Conservation (phyloP, 73 alveolate genomes). For the Paramecium bursaria region DNA sequence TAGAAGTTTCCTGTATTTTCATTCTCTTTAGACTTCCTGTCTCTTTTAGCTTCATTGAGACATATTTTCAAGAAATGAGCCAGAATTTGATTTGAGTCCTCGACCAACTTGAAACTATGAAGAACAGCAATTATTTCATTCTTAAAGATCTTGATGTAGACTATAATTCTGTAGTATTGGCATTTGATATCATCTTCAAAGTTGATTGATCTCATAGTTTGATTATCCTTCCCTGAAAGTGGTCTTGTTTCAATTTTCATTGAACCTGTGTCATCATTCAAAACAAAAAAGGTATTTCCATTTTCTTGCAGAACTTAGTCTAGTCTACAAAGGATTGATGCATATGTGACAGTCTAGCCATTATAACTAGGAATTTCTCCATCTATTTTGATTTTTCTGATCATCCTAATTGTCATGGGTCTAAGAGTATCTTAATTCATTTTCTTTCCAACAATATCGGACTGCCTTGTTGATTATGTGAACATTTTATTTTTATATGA, state of each 20-base stretch:
- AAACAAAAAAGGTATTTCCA: too few species aligned
- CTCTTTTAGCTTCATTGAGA: background rate
- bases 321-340: background rate
- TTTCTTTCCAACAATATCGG: too few species aligned
- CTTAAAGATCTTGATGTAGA: too few species aligned
- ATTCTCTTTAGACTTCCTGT: background rate
- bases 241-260: too few species aligned
- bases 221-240: too few species aligned
- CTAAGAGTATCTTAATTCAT: background rate
- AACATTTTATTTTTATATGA: too few species aligned
- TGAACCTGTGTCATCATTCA: background rate
- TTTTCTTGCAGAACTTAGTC: background rate
- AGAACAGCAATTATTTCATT: too few species aligned
- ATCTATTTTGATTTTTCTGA: background rate
- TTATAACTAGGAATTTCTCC: background rate
- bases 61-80: background rate
- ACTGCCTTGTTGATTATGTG: too few species aligned
- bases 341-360: background rate
- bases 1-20: background rate
- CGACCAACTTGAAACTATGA: too few species aligned
- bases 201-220: too few species aligned
- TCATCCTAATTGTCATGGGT: background rate
- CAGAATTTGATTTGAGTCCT: background rate
- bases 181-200: too few species aligned
- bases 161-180: too few species aligned